Evolutionary conservation across 78 protist species (phyloP), one percentile per base, ranked within the genome.

Genomic region (Dictyostelium citrinum): DNA sequence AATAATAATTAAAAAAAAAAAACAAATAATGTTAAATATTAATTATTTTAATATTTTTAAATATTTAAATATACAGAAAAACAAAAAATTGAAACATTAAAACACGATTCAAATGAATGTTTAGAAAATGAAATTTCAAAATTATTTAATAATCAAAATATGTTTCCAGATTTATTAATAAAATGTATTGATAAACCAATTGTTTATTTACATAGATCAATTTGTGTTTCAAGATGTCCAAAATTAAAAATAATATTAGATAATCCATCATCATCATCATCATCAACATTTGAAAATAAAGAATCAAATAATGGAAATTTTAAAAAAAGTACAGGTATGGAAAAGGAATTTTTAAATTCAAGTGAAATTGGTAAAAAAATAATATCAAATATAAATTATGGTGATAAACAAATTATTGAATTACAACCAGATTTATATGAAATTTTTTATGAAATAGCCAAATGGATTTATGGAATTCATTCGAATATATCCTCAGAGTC

Each of bases 211-310:
- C 93, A 88, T 88, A 76, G 51, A 68, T 88, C 86, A 2, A 78
- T 88, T n/a, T 88, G 93, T 78, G 49, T 88, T 10, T 43, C 93
- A 24, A 88, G 93, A 88, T 88, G 93, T 78, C 93, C 72, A 45
- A 88, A 88, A 49, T 46, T 88, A 10, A 41, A 41, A 22, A 72
- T 58, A 11, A 58, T 84, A n/a, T 5, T 84, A 1, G 70, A 84
- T 7, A 16, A 10, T 77, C 29, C n/a, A n/a, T n/a, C n/a, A n/a
- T n/a, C n/a, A n/a, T n/a, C n/a, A n/a, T n/a, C n/a, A n/a, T n/a
- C n/a, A n/a, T n/a, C n/a, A n/a, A n/a, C n/a, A n/a, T n/a, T n/a
- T n/a, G n/a, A n/a, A n/a, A n/a, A n/a, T n/a, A n/a, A n/a, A n/a
- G n/a, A n/a, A n/a, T n/a, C n/a, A n/a, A n/a, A n/a, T n/a, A n/a